These are phyloP conservation scores for Suillus occidentalis DNA, from an alignment of 768 basidiomycete species.

Conservation along the genomic window DNA sequence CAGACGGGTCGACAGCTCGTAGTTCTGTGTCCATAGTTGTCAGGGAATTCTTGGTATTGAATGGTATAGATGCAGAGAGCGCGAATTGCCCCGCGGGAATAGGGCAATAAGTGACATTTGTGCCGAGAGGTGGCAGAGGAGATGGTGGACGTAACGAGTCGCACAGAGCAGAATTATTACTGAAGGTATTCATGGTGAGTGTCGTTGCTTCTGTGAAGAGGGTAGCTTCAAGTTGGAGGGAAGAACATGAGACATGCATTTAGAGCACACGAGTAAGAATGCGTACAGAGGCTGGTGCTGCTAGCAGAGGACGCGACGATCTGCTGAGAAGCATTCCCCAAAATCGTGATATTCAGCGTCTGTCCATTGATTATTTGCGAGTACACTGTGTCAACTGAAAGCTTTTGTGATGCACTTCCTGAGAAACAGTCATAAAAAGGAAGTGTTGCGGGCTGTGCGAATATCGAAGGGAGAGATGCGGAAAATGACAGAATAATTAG, in stretches of 20 bases:
- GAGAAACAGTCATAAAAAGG: slow-evolving; percentile 71
- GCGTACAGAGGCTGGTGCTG: slow-evolving; percentile 67
- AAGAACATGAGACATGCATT: slow-evolving; percentile 13
- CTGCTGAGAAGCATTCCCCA: slow-evolving; percentile 60
- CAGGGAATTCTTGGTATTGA: slow-evolving; percentile 64
- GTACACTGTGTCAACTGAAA: slow-evolving; percentile 69
- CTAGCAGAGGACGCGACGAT: slow-evolving; percentile 61
- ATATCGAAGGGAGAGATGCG: slow-evolving; percentile 25
- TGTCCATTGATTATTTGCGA: slow-evolving; percentile 60
- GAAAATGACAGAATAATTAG: slow-evolving; percentile 13
- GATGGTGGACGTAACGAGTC: slow-evolving; percentile 75
- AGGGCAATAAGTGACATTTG: slow-evolving; percentile 65
- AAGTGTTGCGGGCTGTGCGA: slow-evolving; percentile 60
- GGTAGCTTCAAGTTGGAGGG: slow-evolving; percentile 66
- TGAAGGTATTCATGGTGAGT: slow-evolving; percentile 73
- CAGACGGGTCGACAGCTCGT: slow-evolving; percentile 85
- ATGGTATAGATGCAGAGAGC: slow-evolving; percentile 72
- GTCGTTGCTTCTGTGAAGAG: slow-evolving; percentile 82
- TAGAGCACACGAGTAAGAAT: slow-evolving; percentile 6
- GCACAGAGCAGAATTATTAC: slow-evolving; percentile 76
- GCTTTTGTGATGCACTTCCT: slow-evolving; percentile 52
- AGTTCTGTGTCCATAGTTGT: slow-evolving; percentile 84
- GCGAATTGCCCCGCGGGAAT: slow-evolving; percentile 78
- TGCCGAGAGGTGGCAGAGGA: slow-evolving; percentile 50
- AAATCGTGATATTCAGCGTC: slow-evolving; percentile 66